These are phyloP conservation scores for Perkinsela sp. DNA, from an alignment of 208 protist species.

Conservation along the genomic window DNA sequence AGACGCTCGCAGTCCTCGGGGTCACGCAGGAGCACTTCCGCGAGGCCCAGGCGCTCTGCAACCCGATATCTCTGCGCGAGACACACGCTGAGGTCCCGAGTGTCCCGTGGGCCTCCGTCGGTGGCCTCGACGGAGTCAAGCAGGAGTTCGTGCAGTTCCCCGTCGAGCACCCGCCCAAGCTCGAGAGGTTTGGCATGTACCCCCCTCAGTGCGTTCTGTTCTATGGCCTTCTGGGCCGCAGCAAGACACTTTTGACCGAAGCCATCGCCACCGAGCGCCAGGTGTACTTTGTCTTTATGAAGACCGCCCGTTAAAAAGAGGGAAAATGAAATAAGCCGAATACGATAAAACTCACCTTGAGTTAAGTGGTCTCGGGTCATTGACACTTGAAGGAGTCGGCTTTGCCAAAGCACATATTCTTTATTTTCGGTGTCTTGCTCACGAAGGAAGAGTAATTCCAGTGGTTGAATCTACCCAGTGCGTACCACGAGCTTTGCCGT, in stretches of 20 bases:
- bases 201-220: constrained; percentile 91
- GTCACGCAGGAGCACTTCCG: constrained; percentile 97
- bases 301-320: no score
- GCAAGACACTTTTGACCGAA: constrained; percentile 91
- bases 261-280: constrained; percentile 94
- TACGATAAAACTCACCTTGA: constrained; percentile 99
- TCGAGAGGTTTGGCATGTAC: constrained; percentile 95
- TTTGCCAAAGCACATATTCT: constrained; percentile 96
- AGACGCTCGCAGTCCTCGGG: constrained; percentile 84
- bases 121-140: constrained; percentile 92
- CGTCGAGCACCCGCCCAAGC: constrained; percentile 97
- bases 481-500: no score
- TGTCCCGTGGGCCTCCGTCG: constrained; percentile 97
- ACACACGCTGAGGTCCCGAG: constrained; percentile 96
- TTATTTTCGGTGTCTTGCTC: constrained; percentile 99
- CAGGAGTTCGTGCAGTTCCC: constrained; percentile 97
- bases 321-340: no score
- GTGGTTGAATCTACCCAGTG: no score
- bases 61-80: constrained; percentile 97
- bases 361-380: constrained; percentile 97
- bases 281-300: constrained; percentile 99
- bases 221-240: constrained; percentile 94
- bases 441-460: no score
- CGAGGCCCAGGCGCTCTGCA: constrained; percentile 72
- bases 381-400: constrained; percentile 97